phyloP scores from a whole-genome alignment of 2,329 filamentous ascomycete genomes.

The Aureobasidium musti region DNA sequence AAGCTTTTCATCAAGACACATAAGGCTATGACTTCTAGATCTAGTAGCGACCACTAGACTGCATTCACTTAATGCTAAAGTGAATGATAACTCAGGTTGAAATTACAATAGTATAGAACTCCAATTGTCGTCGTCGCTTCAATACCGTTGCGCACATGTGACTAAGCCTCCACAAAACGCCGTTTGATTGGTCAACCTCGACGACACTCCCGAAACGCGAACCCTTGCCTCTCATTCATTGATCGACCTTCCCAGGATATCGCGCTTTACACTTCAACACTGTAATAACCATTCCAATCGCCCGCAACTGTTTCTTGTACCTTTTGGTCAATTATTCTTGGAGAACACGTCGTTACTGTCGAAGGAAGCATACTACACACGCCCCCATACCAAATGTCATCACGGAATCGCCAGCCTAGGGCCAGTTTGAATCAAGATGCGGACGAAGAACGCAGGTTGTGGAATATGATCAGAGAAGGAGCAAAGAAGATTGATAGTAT shows the following conservation, averaged over 20 bases:
- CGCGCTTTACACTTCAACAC: neutral
- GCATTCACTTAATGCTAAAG: no score
- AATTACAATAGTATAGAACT: no score
- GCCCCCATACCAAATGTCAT: conserved; percentile 44
- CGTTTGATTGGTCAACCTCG: conserved; percentile 1
- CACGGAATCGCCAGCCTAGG: conserved; percentile 47
- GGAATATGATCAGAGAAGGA: conserved; percentile 52
- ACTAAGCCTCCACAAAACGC: neutral
- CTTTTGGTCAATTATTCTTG: neutral
- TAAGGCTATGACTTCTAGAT: no score
- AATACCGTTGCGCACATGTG: conserved; percentile 4
- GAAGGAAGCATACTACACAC: neutral
- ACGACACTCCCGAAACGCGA: conserved; percentile 5
- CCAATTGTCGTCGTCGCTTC: neutral
- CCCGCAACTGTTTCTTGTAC: neutral
- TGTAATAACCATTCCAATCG: no score
- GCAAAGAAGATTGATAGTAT: conserved; percentile 50
- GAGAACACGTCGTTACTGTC: neutral
- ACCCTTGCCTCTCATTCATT: neutral
- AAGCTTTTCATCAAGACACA: no score
- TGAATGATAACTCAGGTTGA: no score
- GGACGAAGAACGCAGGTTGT: conserved; percentile 53
- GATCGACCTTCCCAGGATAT: neutral
- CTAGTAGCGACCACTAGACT: no score
- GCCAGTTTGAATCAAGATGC: conserved; percentile 52